phyloP scores from a whole-genome alignment of 164 flowering plant species.

The Piper betle region DNA sequence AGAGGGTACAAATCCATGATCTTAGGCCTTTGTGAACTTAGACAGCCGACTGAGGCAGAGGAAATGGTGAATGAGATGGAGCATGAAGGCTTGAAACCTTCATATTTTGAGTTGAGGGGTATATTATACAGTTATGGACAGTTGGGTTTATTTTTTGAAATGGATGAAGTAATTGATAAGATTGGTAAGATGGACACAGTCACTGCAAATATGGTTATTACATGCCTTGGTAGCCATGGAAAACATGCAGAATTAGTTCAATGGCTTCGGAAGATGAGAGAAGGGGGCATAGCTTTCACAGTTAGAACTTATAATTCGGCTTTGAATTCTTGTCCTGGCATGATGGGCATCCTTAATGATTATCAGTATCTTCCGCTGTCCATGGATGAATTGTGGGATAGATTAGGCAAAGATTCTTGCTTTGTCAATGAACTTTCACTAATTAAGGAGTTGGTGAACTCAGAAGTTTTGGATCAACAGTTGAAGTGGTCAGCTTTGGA shows the following conservation, averaged over 20 bases:
- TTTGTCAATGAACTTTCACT: conserved; percentile 28
- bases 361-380: conserved; percentile 33
- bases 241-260: conserved; percentile 30
- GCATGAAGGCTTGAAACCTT: conserved; percentile 30
- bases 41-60: conserved; percentile 47
- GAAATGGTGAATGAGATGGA: conserved; percentile 39
- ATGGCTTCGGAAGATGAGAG: conserved; percentile 59
- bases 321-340: conserved; percentile 53
- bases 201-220: conserved; percentile 55
- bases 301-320: conserved; percentile 70
- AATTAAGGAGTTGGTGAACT: conserved; percentile 36
- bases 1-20: conserved; percentile 44
- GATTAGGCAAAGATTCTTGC: conserved; percentile 8
- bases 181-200: conserved; percentile 64
- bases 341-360: conserved; percentile 32
- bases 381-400: conserved; percentile 26
- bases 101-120: conserved; percentile 42
- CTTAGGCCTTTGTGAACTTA: conserved; percentile 37
- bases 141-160: conserved; percentile 41
- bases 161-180: conserved; percentile 26
- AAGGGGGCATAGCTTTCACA: conserved; percentile 25
- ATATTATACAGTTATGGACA: conserved; percentile 53
- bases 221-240: conserved; percentile 44
- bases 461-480: conserved; percentile 32
- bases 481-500: conserved; percentile 45